These are phyloP conservation scores for Neoboletus magnificus DNA, from an alignment of 768 basidiomycete genomes.

Conservation along the genomic window DNA sequence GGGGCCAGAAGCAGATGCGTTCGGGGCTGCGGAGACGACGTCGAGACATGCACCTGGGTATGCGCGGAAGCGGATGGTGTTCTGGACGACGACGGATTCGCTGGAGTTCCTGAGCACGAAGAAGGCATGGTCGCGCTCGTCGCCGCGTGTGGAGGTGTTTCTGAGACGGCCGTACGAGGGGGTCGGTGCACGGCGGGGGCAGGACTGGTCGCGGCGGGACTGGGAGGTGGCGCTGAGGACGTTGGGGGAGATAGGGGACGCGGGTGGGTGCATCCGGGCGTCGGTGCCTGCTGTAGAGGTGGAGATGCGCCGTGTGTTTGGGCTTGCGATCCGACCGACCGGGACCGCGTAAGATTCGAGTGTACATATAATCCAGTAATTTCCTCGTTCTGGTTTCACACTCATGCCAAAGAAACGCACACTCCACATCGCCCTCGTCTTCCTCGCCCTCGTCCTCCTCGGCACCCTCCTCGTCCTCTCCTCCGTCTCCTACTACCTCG, in stretches of 20 bases:
- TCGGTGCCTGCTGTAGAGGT: slow-evolving; percentile 47
- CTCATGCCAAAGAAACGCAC: slow-evolving; percentile 44
- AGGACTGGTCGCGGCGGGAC: slow-evolving; percentile 68
- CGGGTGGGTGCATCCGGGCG: slow-evolving; percentile 46
- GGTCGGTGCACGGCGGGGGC: slow-evolving; percentile 59
- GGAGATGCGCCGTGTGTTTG: slow-evolving; percentile 50
- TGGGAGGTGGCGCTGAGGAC: slow-evolving; percentile 56
- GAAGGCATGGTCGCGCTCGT: slow-evolving; percentile 31
- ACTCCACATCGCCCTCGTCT: slow-evolving; percentile 44
- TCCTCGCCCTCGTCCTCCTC: slow-evolving; percentile 74
- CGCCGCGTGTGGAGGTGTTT: slow-evolving; percentile 52
- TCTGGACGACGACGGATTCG: slow-evolving; percentile 56
- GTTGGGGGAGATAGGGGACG: slow-evolving; percentile 45
- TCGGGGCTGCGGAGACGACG: slow-evolving; percentile 29
- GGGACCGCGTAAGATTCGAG: slow-evolving; percentile 15
- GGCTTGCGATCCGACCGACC: slow-evolving; percentile 41
- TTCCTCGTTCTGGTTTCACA: not conserved
- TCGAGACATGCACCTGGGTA: slow-evolving; percentile 61
- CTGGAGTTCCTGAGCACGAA: slow-evolving; percentile 53
- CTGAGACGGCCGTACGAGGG: slow-evolving; percentile 45
- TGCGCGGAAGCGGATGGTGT: slow-evolving; percentile 37
- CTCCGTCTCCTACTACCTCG: slow-evolving; percentile 85
- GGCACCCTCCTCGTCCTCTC: slow-evolving; percentile 92
- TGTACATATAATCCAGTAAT: not conserved
- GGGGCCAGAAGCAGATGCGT: slow-evolving; percentile 42